Conservation (phyloP, 352 stramenopile species). For the Phytophthora sansomeana region DNA sequence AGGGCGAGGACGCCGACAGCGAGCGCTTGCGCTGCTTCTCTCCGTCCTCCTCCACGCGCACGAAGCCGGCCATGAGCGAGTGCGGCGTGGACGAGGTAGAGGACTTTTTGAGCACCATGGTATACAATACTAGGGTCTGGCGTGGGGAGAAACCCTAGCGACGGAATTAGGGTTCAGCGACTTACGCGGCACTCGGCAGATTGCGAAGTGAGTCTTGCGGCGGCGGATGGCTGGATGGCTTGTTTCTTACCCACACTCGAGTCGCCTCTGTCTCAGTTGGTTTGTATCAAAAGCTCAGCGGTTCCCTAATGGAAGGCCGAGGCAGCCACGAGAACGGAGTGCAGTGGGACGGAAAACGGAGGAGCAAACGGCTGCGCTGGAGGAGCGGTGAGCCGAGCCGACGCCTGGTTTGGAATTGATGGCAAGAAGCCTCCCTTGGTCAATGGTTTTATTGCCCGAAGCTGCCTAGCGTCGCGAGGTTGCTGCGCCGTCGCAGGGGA, state of each 20-base stretch:
- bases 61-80: constrained; percentile 53
- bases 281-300: not conserved
- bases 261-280: constrained; percentile 19
- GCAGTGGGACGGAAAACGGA: constrained; percentile 2
- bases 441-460: not conserved
- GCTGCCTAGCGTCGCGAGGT: constrained; percentile 8
- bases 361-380: constrained; percentile 22
- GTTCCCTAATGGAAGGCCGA: no score
- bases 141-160: no score
- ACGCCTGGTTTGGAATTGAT: not conserved
- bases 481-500: constrained; percentile 26
- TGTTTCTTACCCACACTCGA: constrained; percentile 5
- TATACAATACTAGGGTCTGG: not conserved
- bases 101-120: constrained; percentile 18
- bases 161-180: not conserved
- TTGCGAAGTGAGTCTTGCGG: constrained; percentile 21
- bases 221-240: constrained; percentile 11
- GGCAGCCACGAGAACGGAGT: not conserved
- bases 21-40: constrained; percentile 46
- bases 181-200: constrained; percentile 9
- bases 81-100: constrained; percentile 11
- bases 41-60: constrained; percentile 61
- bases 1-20: constrained; percentile 31
- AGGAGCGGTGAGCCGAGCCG: constrained; percentile 1
- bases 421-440: no score